These are phyloP conservation scores for Fusarium armeniacum DNA, from an alignment of 2,329 filamentous ascomycete genomes.

Conservation along the genomic window DNA sequence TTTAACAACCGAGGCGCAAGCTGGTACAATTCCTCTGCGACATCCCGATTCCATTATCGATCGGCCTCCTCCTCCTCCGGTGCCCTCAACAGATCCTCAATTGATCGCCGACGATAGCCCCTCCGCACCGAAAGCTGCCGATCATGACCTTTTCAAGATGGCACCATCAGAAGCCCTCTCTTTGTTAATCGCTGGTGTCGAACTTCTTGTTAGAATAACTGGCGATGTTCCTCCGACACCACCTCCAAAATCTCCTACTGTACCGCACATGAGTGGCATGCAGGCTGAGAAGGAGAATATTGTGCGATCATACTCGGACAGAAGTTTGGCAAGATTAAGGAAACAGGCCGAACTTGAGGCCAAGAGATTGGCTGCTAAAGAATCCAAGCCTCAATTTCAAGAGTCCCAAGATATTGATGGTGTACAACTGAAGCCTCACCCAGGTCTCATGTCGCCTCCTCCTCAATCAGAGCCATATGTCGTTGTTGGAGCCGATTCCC, in stretches of 20 bases:
- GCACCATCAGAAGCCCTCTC: slow-evolving; percentile 81
- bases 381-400: slow-evolving; percentile 12
- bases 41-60: slow-evolving; percentile 45
- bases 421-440: slow-evolving; percentile 63
- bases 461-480: slow-evolving; percentile 65
- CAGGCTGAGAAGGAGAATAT: slow-evolving; percentile 73
- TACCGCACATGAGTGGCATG: slow-evolving; percentile 76
- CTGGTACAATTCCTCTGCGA: slow-evolving; percentile 41
- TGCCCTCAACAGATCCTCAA: slow-evolving; percentile 58
- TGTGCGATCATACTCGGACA: slow-evolving; percentile 69
- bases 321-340: slow-evolving; percentile 63
- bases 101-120: slow-evolving; percentile 49
- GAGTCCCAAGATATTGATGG: slow-evolving; percentile 64
- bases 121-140: slow-evolving; percentile 48
- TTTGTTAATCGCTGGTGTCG: slow-evolving; percentile 79
- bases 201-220: slow-evolving; percentile 78
- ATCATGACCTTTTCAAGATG: slow-evolving; percentile 80
- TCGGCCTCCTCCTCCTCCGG: slow-evolving; percentile 58
- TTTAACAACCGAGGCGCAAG: slow-evolving; percentile 43
- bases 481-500: slow-evolving; percentile 76
- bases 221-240: slow-evolving; percentile 87
- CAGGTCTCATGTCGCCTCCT: slow-evolving; percentile 45
- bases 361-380: slow-evolving; percentile 43
- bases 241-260: slow-evolving; percentile 72
- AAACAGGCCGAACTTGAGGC: slow-evolving; percentile 57